Evolutionary conservation across 495 filamentous ascomycete genomes (phyloP).

Genomic region (Trypethelium eluteriae): DNA sequence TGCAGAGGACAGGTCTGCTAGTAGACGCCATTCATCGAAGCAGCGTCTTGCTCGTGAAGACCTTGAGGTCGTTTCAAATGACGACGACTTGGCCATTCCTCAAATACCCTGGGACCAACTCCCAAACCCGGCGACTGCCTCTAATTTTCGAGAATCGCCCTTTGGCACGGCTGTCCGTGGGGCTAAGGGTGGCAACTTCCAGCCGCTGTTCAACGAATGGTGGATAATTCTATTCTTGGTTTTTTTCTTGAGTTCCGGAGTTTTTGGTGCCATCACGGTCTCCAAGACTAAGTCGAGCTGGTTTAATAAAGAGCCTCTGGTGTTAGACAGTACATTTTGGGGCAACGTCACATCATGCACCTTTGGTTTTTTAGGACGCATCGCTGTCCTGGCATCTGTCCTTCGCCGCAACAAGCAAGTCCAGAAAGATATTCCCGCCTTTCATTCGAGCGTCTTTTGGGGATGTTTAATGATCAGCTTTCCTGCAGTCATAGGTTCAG

Average conservation of each 20-base stretch:
- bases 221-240: background rate
- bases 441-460: background rate
- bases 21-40: background rate
- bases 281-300: background rate
- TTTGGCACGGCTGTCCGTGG: background rate
- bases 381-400: background rate
- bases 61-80: background rate
- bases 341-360: background rate
- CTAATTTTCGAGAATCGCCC: background rate
- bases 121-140: background rate
- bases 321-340: background rate
- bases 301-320: background rate
- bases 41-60: background rate
- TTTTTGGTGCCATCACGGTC: background rate
- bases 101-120: background rate
- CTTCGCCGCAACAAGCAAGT: background rate
- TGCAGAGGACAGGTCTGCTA: background rate
- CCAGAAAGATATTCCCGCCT: background rate
- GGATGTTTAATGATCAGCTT: background rate
- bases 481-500: background rate
- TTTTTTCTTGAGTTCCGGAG: background rate
- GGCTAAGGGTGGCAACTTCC: background rate
- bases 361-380: background rate
- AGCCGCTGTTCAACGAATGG: background rate
- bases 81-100: background rate